These are phyloP conservation scores for Recurvomyces mirabilis DNA, from an alignment of 495 filamentous ascomycete species.

Conservation along the genomic window DNA sequence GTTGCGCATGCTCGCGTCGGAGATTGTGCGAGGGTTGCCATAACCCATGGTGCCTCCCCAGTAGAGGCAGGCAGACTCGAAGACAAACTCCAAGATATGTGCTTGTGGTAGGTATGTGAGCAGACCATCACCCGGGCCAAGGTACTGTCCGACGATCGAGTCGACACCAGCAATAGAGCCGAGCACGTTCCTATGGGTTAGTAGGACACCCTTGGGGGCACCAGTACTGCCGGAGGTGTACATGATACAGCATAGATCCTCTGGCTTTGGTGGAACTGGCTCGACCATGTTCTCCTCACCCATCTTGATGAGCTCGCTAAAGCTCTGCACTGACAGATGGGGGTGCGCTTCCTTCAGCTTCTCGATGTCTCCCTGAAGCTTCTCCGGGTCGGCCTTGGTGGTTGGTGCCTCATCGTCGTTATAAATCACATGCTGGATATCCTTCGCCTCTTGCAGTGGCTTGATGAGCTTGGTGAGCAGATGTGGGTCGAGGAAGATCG, in stretches of 20 bases:
- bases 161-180: constrained; percentile 83
- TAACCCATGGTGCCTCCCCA: constrained; percentile 98
- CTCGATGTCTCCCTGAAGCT: constrained; percentile 54
- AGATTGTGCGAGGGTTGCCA: constrained; percentile 85
- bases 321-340: constrained; percentile 63
- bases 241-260: constrained; percentile 97
- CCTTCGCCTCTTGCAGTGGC: constrained; percentile 69
- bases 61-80: constrained; percentile 82
- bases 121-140: constrained; percentile 75
- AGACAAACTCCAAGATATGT: constrained; percentile 95
- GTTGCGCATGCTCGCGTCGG: constrained; percentile 79
- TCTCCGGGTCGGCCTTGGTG: constrained; percentile 44
- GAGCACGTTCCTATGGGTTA: constrained; percentile 82
- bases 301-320: constrained; percentile 72
- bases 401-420: constrained; percentile 57
- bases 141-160: constrained; percentile 70
- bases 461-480: constrained; percentile 70
- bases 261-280: constrained; percentile 63
- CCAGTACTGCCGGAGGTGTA: constrained; percentile 99
- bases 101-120: constrained; percentile 89
- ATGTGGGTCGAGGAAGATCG: constrained; percentile 82
- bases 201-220: constrained; percentile 84
- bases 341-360: constrained; percentile 60
- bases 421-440: constrained; percentile 77
- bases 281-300: constrained; percentile 78